Evolutionary conservation across 441 rosid species (phyloP).

Genomic region (Melastoma candidum): DNA sequence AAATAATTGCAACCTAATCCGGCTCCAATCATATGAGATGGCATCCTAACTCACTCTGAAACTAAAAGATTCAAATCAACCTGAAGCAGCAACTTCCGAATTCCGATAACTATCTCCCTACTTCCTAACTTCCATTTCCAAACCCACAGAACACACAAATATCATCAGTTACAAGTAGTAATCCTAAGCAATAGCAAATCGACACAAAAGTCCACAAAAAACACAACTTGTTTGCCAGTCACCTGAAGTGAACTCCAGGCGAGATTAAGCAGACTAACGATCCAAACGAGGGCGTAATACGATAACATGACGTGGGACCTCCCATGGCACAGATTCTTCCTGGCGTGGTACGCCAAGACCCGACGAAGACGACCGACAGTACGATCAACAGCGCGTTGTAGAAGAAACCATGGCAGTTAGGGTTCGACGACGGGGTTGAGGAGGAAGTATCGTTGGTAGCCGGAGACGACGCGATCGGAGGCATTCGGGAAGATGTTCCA

Average conservation of each 20-base stretch:
- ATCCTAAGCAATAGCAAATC: not conserved
- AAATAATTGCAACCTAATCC: too few species aligned
- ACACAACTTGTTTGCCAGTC: not conserved
- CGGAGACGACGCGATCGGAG: too few species aligned
- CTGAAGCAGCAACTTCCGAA: too few species aligned
- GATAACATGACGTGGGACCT: slow-evolving; percentile 38
- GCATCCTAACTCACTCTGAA: too few species aligned
- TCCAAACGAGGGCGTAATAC: slow-evolving; percentile 42
- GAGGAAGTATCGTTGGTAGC: too few species aligned
- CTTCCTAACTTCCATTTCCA: too few species aligned
- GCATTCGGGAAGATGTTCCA: too few species aligned
- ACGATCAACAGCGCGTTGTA: slow-evolving; percentile 25
- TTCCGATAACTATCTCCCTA: too few species aligned
- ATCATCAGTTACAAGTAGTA: not conserved
- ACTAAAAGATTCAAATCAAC: too few species aligned
- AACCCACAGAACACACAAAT: too few species aligned
- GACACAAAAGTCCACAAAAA: not conserved
- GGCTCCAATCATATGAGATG: too few species aligned
- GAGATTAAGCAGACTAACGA: slow-evolving; percentile 34
- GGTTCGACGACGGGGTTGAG: not conserved
- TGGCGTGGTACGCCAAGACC: slow-evolving; percentile 35
- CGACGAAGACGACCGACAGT: slow-evolving; percentile 29
- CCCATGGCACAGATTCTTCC: slow-evolving; percentile 37
- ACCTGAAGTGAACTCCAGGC: slow-evolving; percentile 53
- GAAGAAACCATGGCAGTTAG: slow-evolving; percentile 23